These are phyloP conservation scores for Pseudotsuga menziesii DNA, from an alignment of 75 land plant genomes.

Conservation along the genomic window DNA sequence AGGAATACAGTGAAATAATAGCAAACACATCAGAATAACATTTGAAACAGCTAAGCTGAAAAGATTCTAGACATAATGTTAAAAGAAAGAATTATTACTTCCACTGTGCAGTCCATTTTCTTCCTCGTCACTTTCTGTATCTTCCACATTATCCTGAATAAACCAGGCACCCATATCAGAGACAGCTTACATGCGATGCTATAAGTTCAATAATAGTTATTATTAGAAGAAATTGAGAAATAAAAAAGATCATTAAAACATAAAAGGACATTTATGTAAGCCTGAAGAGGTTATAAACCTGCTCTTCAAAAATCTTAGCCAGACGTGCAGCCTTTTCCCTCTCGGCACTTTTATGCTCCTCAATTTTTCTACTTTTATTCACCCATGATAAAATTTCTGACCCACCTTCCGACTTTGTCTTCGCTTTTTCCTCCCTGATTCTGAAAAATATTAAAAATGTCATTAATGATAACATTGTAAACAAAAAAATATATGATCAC, in stretches of 20 bases:
- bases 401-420: slow-evolving; percentile 39
- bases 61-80: not conserved
- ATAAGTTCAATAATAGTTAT: not conserved
- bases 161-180: not conserved
- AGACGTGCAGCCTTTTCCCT: slow-evolving; percentile 67
- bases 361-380: slow-evolving; percentile 65
- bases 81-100: slow-evolving; percentile 22
- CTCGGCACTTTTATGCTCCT: slow-evolving; percentile 60
- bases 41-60: not conserved
- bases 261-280: not conserved
- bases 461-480: not conserved
- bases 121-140: slow-evolving; percentile 61
- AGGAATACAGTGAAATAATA: too few species aligned
- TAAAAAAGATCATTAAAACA: not conserved
- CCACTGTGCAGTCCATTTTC: slow-evolving; percentile 13
- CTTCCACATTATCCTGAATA: slow-evolving; percentile 45
- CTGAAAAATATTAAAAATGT: slow-evolving; percentile 15
- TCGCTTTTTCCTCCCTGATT: slow-evolving; percentile 53
- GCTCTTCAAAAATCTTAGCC: slow-evolving; percentile 72
- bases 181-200: not conserved
- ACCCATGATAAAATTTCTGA: slow-evolving; percentile 88
- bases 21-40: not conserved
- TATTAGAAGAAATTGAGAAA: not conserved
- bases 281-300: slow-evolving; percentile 33
- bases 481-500: slow-evolving; percentile 7